Evolutionary conservation across 2,329 filamentous ascomycete genomes (phyloP).

Genomic region (Epichloe hybrida): DNA sequence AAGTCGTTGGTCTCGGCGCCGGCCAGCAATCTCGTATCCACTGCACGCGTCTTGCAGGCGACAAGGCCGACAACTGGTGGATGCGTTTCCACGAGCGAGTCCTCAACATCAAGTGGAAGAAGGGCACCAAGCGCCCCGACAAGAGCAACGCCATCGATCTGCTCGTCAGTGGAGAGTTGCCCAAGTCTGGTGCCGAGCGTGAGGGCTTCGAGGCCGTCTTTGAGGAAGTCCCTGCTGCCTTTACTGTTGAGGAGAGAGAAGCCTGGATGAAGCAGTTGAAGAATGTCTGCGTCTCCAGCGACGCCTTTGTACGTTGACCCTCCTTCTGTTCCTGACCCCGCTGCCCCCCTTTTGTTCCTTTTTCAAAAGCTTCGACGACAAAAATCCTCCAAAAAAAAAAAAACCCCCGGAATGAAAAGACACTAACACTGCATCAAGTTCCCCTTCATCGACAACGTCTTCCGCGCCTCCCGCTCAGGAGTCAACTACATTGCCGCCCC

Average conservation of each 20-base stretch:
- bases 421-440: slow-evolving; percentile 41
- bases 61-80: slow-evolving; percentile 99
- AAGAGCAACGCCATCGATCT: slow-evolving; percentile 98
- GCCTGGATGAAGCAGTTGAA: slow-evolving; percentile 74
- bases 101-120: slow-evolving; percentile 87
- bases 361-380: neutral
- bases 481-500: slow-evolving; percentile 95
- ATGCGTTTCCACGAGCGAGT: slow-evolving; percentile 92
- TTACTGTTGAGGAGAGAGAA: slow-evolving; percentile 71
- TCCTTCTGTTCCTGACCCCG: neutral
- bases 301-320: slow-evolving; percentile 68
- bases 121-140: slow-evolving; percentile 88
- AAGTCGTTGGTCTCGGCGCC: slow-evolving; percentile 85
- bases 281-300: slow-evolving; percentile 77
- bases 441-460: slow-evolving; percentile 94
- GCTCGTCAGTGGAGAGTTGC: slow-evolving; percentile 80
- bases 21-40: slow-evolving; percentile 97
- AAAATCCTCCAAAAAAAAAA: too few relatives aligned
- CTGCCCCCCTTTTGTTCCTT: neutral
- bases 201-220: slow-evolving; percentile 82
- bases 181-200: slow-evolving; percentile 69
- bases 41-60: slow-evolving; percentile 91
- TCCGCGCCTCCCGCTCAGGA: slow-evolving; percentile 75
- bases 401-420: neutral
- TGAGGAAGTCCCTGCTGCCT: slow-evolving; percentile 71